Conservation (phyloP, 129 eudicot species). For the Solidago caesia region DNA sequence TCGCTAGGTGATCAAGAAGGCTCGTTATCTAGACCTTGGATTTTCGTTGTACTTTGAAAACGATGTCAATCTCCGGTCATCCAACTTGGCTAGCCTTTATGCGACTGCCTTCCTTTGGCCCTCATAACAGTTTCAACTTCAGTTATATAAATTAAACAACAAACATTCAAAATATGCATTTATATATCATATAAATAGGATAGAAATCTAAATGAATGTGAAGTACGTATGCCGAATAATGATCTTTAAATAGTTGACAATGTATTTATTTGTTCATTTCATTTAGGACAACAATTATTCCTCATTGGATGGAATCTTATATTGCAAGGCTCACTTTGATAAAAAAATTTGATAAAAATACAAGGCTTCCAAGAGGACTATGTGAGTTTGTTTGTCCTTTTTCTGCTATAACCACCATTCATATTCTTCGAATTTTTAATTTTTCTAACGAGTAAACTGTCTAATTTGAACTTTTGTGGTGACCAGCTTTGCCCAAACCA, state of each 20-base stretch:
- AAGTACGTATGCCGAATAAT: neutral
- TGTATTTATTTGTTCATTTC: neutral
- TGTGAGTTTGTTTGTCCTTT: slow-evolving; percentile 36
- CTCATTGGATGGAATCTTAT: slow-evolving; percentile 53
- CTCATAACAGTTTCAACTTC: neutral
- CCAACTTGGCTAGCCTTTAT: no score
- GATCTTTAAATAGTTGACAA: neutral
- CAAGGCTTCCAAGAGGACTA: slow-evolving; percentile 42
- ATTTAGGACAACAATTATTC: slow-evolving; percentile 54
- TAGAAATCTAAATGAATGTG: neutral
- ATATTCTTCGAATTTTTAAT: neutral
- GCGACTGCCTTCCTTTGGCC: no score
- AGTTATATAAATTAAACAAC: neutral
- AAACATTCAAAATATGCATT: neutral
- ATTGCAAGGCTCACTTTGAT: slow-evolving; percentile 81
- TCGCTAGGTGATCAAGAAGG: neutral
- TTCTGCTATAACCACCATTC: neutral
- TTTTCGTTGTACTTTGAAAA: no score
- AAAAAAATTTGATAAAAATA: slow-evolving; percentile 51
- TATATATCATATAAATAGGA: neutral
- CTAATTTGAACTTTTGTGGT: slow-evolving; percentile 23
- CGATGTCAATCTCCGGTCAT: no score
- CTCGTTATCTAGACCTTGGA: neutral
- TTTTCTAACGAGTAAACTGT: neutral
- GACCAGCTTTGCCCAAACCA: slow-evolving; percentile 35